Conservation (phyloP, 2,329 filamentous ascomycete species). For the Fusarium anthophilum region DNA sequence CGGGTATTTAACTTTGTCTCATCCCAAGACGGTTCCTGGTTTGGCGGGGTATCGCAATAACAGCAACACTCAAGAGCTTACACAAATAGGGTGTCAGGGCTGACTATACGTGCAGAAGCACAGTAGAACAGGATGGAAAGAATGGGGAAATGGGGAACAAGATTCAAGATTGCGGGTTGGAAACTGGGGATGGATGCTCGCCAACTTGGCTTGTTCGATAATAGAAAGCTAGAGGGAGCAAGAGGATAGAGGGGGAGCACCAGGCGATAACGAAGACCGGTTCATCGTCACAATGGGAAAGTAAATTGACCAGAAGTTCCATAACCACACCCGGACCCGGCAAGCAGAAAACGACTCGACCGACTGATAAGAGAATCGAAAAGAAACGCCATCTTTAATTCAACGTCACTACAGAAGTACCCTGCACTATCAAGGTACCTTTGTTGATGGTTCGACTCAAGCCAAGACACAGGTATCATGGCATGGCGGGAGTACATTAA, state of each 20-base stretch:
- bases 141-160: conserved; percentile 37
- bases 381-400: conserved; percentile 33
- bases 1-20: background rate
- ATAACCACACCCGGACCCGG: conserved; percentile 20
- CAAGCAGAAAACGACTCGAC: conserved; percentile 25
- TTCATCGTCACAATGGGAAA: conserved; percentile 34
- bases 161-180: conserved; percentile 26
- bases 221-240: background rate
- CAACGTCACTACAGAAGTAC: conserved; percentile 26
- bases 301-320: conserved; percentile 19
- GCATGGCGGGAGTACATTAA: conserved; percentile 19
- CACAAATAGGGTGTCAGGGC: background rate
- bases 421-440: conserved; percentile 21
- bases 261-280: conserved; percentile 35
- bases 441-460: background rate
- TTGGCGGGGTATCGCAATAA: conserved; percentile 14
- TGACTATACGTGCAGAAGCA: conserved; percentile 9
- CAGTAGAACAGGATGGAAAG: conserved; percentile 29
- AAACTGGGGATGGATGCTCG: conserved; percentile 23
- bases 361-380: conserved; percentile 39
- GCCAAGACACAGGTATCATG: conserved; percentile 27
- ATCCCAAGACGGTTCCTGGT: conserved; percentile 7
- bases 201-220: conserved; percentile 3
- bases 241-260: conserved; percentile 25
- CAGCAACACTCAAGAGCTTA: background rate